These are phyloP conservation scores for Russula sp. DNA, from an alignment of 768 basidiomycete species.

Conservation along the genomic window DNA sequence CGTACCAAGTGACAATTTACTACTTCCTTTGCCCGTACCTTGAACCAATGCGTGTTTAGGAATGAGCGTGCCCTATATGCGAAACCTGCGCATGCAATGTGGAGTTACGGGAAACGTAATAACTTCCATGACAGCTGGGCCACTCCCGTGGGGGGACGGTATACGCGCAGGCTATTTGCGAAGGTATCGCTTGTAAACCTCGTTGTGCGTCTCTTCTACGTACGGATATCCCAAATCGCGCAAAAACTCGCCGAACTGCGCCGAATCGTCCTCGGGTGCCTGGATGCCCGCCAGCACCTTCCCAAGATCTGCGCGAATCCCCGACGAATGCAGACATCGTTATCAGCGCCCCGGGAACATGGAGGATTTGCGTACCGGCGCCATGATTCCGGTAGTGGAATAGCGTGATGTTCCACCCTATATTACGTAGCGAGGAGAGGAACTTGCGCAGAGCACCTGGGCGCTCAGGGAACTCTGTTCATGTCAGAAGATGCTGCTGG, in stretches of 20 bases:
- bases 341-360: neutral
- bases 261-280: slow-evolving; percentile 64
- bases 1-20: neutral
- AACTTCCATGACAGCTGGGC: no score
- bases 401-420: slow-evolving; percentile 90
- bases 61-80: neutral
- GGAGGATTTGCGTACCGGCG: slow-evolving; percentile 54
- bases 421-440: slow-evolving; percentile 63
- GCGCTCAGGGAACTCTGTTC: slow-evolving; percentile 89
- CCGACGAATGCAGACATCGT: neutral
- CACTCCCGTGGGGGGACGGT: no score
- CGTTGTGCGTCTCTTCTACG: slow-evolving; percentile 90
- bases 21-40: neutral
- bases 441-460: slow-evolving; percentile 90
- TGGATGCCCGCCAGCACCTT: slow-evolving; percentile 93
- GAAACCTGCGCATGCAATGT: neutral
- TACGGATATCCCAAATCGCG: slow-evolving; percentile 76
- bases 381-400: slow-evolving; percentile 99
- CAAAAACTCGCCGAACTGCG: slow-evolving; percentile 70
- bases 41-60: neutral
- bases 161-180: slow-evolving; percentile 30
- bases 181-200: slow-evolving; percentile 73
- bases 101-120: neutral
- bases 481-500: neutral
- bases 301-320: slow-evolving; percentile 60